Percentiles rank a stretch among this genome's conserved stretches.
Conservation (phyloP, 2,329 filamentous ascomycete species). For the Fusarium penzigii region DNA sequence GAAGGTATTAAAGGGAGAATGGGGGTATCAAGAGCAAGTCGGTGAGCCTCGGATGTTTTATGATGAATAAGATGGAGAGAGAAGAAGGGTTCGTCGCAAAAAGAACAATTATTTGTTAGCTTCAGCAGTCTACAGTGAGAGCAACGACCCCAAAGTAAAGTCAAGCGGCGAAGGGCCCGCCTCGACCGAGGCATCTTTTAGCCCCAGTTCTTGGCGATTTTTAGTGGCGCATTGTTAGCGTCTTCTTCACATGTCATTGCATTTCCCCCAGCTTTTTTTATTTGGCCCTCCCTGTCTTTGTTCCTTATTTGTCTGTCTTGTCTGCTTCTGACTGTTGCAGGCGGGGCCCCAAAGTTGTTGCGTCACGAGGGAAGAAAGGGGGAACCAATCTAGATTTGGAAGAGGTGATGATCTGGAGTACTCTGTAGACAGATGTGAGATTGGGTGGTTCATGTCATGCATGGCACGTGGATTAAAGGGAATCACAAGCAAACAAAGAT, state of each 20-base stretch:
- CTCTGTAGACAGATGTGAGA: background rate
- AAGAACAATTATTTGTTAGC: conserved; percentile 4
- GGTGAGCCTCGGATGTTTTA: background rate
- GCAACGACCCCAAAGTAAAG: too few species aligned
- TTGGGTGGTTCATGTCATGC: background rate
- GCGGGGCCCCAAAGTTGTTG: conserved; percentile 14
- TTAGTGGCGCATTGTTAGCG: conserved; percentile 26
- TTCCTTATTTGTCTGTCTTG: too few species aligned
- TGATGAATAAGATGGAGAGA: background rate
- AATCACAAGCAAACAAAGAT: too few species aligned
- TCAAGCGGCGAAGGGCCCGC: conserved; percentile 19
- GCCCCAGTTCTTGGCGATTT: conserved; percentile 23
- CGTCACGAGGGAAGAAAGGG: conserved; percentile 22
- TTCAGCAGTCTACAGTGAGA: conserved; percentile 3
- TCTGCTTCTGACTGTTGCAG: background rate
- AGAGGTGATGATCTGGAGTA: background rate
- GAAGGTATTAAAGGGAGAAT: background rate
- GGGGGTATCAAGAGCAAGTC: background rate
- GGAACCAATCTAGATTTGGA: background rate
- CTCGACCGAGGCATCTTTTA: conserved; percentile 36
- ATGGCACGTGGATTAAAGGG: background rate
- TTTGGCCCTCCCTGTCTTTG: background rate
- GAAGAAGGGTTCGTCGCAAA: conserved; percentile 6
- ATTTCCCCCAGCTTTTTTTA: conserved; percentile 25
- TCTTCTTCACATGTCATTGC: conserved; percentile 33